Percentiles rank a stretch among this genome's conserved stretches.
These are phyloP conservation scores for Daldinia concentrica DNA, from an alignment of 495 filamentous ascomycete species.

Conservation along the genomic window DNA sequence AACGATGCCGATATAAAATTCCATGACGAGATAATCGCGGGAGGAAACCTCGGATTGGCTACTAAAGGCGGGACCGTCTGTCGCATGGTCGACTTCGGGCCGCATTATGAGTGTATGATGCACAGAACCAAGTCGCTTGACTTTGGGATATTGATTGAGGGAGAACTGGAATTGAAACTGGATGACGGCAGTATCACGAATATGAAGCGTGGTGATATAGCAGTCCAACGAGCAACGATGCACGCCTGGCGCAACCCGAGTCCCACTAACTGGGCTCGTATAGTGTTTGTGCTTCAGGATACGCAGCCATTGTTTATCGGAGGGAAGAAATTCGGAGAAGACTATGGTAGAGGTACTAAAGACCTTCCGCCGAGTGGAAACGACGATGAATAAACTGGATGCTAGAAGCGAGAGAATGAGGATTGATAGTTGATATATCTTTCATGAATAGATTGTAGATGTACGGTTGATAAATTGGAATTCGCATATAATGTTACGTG, in stretches of 20 bases:
- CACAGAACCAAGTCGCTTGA: slow-evolving; percentile 79
- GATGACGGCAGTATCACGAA: slow-evolving; percentile 65
- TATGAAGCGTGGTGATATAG: slow-evolving; percentile 69
- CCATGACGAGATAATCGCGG: slow-evolving; percentile 46
- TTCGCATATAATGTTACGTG: background rate
- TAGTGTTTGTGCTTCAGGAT: slow-evolving; percentile 50
- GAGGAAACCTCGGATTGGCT: slow-evolving; percentile 57
- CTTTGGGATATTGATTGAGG: slow-evolving; percentile 81
- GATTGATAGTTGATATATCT: too few species aligned
- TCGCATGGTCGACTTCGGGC: slow-evolving; percentile 69
- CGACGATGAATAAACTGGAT: slow-evolving; percentile 31
- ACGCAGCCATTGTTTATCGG: slow-evolving; percentile 53
- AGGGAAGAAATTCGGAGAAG: slow-evolving; percentile 59
- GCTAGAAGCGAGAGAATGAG: background rate
- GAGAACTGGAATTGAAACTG: slow-evolving; percentile 69
- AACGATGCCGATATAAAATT: slow-evolving; percentile 60
- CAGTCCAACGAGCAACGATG: slow-evolving; percentile 72
- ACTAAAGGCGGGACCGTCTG: slow-evolving; percentile 63
- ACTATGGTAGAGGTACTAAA: slow-evolving; percentile 51
- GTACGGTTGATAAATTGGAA: background rate
- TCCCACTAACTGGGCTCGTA: slow-evolving; percentile 50
- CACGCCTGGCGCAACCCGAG: slow-evolving; percentile 74
- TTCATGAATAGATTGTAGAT: too few species aligned
- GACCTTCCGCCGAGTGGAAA: slow-evolving; percentile 54
- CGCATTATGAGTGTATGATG: slow-evolving; percentile 64